These are phyloP conservation scores for Myxozyma nipponensis DNA, from an alignment of 805 yeast genomes.

Conservation along the genomic window DNA sequence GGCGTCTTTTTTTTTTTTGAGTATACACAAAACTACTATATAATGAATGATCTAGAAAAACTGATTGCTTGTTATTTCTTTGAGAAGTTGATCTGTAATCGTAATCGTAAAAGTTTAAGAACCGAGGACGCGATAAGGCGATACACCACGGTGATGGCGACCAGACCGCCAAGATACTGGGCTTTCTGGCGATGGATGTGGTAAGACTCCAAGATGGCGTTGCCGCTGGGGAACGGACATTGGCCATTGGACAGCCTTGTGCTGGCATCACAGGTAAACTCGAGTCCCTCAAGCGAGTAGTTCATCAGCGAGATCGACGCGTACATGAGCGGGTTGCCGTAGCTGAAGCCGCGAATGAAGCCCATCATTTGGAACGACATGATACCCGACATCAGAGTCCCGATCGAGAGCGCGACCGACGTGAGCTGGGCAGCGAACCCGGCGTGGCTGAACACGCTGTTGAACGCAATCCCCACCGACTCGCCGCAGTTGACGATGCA, in stretches of 20 bases:
- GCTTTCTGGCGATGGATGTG: constrained; percentile 36
- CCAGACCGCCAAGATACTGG: constrained; percentile 29
- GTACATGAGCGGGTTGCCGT: constrained; percentile 72
- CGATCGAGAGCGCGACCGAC: constrained; percentile 61
- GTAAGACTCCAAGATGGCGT: constrained; percentile 53
- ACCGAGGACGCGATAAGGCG: constrained; percentile 30
- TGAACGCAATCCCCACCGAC: constrained; percentile 75
- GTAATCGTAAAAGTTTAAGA: constrained; percentile 27
- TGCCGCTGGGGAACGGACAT: constrained; percentile 53
- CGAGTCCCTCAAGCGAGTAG: constrained; percentile 49
- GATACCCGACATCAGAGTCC: constrained; percentile 80
- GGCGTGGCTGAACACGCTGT: constrained; percentile 65
- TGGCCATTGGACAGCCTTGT: constrained; percentile 34
- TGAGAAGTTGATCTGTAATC: constrained; percentile 1
- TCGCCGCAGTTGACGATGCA: constrained; percentile 72
- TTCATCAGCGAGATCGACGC: constrained; percentile 30
- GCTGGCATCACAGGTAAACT: constrained; percentile 49
- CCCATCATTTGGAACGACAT: constrained; percentile 72
- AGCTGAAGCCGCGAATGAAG: constrained; percentile 67
- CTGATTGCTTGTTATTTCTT: too few relatives aligned
- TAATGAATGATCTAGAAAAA: too few relatives aligned
- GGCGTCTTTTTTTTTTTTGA: background rate
- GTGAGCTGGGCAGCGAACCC: constrained; percentile 78
- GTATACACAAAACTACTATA: too few relatives aligned
- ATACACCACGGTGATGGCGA: constrained; percentile 31